Evolutionary conservation across 2,329 filamentous ascomycete species (phyloP).

Genomic region (Coniochaeta sp.): DNA sequence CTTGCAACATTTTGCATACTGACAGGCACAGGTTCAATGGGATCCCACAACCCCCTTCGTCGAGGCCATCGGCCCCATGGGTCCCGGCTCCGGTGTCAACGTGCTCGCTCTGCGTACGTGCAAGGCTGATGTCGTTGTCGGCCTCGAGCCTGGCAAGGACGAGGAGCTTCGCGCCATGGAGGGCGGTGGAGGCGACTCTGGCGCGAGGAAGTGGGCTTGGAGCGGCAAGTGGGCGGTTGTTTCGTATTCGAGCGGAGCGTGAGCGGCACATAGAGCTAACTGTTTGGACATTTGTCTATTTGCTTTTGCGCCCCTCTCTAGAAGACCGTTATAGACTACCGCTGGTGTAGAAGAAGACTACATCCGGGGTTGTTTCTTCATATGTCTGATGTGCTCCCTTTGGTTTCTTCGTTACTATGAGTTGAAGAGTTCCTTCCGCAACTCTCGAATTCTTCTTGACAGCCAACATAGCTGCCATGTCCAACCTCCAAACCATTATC

Average conservation of each 20-base stretch:
- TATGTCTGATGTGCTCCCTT: too few relatives aligned
- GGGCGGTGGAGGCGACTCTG: constrained; percentile 62
- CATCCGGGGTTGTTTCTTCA: too few relatives aligned
- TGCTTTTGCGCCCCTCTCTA: too few relatives aligned
- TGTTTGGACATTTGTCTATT: too few relatives aligned
- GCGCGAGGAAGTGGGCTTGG: constrained; percentile 86
- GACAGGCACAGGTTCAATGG: constrained; percentile 61
- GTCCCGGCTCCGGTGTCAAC: constrained; percentile 73
- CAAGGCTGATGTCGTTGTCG: constrained; percentile 94
- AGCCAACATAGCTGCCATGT: too few relatives aligned
- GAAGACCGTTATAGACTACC: too few relatives aligned
- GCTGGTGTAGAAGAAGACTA: too few relatives aligned
- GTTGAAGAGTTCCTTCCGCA: too few relatives aligned
- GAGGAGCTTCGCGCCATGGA: constrained; percentile 66
- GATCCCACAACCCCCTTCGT: constrained; percentile 80
- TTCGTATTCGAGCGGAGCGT: constrained; percentile 62
- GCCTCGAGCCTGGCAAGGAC: constrained; percentile 73
- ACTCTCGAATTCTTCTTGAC: too few relatives aligned
- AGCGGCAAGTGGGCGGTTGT: constrained; percentile 96
- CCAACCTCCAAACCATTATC: too few relatives aligned
- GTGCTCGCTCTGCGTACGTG: constrained; percentile 84
- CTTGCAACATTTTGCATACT: neutral
- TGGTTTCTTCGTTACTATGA: too few relatives aligned
- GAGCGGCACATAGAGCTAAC: neutral
- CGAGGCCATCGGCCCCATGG: constrained; percentile 78